Base-by-base conservation (phyloP, 225 moss, liverwort and hornwort species). In the Pleurozium schreberi region DNA sequence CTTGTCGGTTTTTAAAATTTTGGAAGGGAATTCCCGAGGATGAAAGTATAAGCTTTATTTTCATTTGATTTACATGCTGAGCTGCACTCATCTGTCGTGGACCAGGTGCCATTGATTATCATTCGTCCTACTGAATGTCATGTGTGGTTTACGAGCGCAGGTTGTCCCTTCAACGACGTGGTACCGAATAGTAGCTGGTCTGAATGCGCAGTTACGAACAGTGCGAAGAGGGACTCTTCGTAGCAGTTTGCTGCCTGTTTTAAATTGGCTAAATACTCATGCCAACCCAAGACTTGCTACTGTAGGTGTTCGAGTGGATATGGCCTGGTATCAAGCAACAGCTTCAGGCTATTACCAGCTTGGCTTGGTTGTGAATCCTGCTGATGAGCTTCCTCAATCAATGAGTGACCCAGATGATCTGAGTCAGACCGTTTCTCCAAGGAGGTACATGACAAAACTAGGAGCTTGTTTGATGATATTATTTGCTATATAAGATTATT, bases 321-420 rank as follows among this genome's bases (percentile, higher is more conserved):
- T 99, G 96, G 98, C 97, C 61, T 99, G 98, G 98, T 95, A 96
- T 89, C 97, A 99, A 90, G 97, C 98, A 52, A 97, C 98, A 53
- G 90, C 98, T 50, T 91, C 97, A 68, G 97, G 97, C 75, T 97
- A 96, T 86, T 97, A 96, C 87, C 98, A 99, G 90, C 92, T 99
- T 83, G 98, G 98, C 74, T 90, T 99, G 59, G 95, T 96, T 87
- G 84, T 99, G 59, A 94, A 93, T 84, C 92, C 93, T 90, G 93
- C 95, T 82, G 94, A 93, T 83, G 95, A 95, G 27, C 86, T 88
- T 87, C 93, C 91, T 89, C 93, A 90, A 87, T 85, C 89, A 67
- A 87, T 90, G 87, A 80, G 6, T 42, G 80, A 80, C 91, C 78
- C 93, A 88, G 86, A 93, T 58, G 89, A 88, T 40, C 67, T 68